Evolutionary conservation across 306 rosid species (phyloP).

Genomic region (Prunus mume): DNA sequence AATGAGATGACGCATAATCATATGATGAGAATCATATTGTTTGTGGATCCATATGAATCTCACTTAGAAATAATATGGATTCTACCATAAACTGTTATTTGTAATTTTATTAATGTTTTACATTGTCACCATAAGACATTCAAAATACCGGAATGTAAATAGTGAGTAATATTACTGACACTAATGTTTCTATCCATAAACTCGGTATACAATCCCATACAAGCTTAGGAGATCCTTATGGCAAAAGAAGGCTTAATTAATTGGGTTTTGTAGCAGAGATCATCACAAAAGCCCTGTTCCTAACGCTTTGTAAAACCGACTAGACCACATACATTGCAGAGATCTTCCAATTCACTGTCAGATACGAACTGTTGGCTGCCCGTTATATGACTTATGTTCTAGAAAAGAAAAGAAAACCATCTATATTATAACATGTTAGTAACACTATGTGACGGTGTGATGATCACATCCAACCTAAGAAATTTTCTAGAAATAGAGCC

Average conservation of each 20-base stretch:
- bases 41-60: neutral
- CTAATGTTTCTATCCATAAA: neutral
- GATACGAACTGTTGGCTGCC: conserved; percentile 56
- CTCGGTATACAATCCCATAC: neutral
- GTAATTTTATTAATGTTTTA: too few species aligned
- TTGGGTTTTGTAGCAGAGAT: conserved; percentile 73
- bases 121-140: too few species aligned
- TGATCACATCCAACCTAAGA: too few species aligned
- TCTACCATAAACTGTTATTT: neutral
- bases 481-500: too few species aligned
- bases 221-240: neutral
- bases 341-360: conserved; percentile 76
- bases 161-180: too few species aligned
- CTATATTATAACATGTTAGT: too few species aligned
- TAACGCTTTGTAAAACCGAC: conserved; percentile 49
- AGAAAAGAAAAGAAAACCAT: neutral
- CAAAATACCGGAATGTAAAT: too few species aligned
- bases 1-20: neutral
- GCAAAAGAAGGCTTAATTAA: conserved; percentile 30
- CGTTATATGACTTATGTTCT: conserved; percentile 46
- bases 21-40: neutral
- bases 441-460: too few species aligned
- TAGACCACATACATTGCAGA: conserved; percentile 69
- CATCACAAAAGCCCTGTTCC: conserved; percentile 77
- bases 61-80: neutral